Base-by-base conservation (phyloP, 208 protist species). In the Wallacemonas rigidus region DNA sequence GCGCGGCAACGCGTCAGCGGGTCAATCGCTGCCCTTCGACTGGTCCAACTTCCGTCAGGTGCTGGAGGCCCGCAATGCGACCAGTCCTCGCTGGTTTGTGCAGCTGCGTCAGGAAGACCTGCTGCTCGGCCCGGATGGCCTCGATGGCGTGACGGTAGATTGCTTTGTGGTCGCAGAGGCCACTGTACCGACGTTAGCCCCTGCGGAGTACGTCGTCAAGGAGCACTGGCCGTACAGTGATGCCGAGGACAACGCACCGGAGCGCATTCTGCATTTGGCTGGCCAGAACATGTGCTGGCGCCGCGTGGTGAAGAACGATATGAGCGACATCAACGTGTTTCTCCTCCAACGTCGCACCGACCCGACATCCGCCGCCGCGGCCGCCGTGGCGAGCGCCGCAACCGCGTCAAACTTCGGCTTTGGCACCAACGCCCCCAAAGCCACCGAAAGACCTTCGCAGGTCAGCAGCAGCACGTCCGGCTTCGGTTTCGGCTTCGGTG, bases 91-190 rank as follows among this genome's bases (percentile, higher is more conserved):
- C 38, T 96, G 91, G 91, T 96, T 91, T 51, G 80, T 96, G 61
- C 91, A 96, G 77, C 71, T 96, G 12, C 91, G 91, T 41, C 83
- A 96, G 67, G 89, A 96, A 51, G 87, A 94, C 69, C 84, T 96
- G 26, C 76, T 96, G 15, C 72, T 80, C 7, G 89, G 85, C 38
- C 77, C 74, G 11, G 83, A 92, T 55, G 87, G 83, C n/a, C 77
- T 96, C 60, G 88, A 92, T 11, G 91, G 91, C 5, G 88, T 93
- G 9, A 89, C 82, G 53, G 87, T 96, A 40, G 89, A 96, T 65
- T 94, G 91, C 76, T 84, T 93, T 62, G 86, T 94, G 14, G 86
- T 96, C 43, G 89, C 85, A 1, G 91, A 96, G 76, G 79, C 91
- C 0, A 79, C 63, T 36, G 77, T 72, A 62, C 86, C 89, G 38